phyloP scores from a whole-genome alignment of 2,329 filamentous ascomycete genomes.

The Microsporum ferrugineum region DNA sequence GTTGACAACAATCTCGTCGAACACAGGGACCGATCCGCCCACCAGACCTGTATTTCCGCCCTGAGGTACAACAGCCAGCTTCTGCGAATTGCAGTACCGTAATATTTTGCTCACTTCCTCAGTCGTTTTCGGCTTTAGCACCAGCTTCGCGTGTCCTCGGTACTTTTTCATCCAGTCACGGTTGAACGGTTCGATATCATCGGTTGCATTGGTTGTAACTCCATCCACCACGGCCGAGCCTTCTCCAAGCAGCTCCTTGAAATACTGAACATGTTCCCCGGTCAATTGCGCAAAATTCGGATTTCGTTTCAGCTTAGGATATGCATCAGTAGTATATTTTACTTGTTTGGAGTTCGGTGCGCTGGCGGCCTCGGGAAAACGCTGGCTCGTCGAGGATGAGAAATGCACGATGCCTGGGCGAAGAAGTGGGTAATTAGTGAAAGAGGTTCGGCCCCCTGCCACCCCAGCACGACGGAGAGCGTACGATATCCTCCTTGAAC shows the following conservation, averaged over 20 bases:
- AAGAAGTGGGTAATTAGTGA: not conserved
- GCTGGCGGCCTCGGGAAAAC: not conserved
- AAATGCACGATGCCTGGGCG: not conserved
- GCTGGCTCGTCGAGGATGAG: not conserved
- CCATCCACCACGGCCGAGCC: slow-evolving; percentile 76
- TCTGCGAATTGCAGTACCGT: slow-evolving; percentile 88
- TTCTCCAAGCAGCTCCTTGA: slow-evolving; percentile 67
- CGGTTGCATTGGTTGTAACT: slow-evolving; percentile 58
- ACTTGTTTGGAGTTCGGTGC: slow-evolving; percentile 22
- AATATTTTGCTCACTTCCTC: slow-evolving; percentile 84
- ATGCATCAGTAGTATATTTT: slow-evolving; percentile 73
- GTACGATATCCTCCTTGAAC: not conserved
- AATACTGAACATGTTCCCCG: slow-evolving; percentile 67
- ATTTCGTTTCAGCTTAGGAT: slow-evolving; percentile 69
- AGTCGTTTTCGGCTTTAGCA: slow-evolving; percentile 72
- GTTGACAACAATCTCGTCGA: slow-evolving; percentile 95
- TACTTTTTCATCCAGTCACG: slow-evolving; percentile 99
- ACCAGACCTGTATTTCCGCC: slow-evolving; percentile 95
- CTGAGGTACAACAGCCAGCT: slow-evolving; percentile 88
- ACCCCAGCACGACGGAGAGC: not conserved
- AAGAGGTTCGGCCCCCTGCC: not conserved
- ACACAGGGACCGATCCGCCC: slow-evolving; percentile 89
- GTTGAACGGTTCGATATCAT: slow-evolving; percentile 87
- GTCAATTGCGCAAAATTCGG: slow-evolving; percentile 59
- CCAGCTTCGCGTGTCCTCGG: slow-evolving; percentile 74